These are phyloP conservation scores for Nidularia sp. DNA, from an alignment of 768 basidiomycete species.

Conservation along the genomic window DNA sequence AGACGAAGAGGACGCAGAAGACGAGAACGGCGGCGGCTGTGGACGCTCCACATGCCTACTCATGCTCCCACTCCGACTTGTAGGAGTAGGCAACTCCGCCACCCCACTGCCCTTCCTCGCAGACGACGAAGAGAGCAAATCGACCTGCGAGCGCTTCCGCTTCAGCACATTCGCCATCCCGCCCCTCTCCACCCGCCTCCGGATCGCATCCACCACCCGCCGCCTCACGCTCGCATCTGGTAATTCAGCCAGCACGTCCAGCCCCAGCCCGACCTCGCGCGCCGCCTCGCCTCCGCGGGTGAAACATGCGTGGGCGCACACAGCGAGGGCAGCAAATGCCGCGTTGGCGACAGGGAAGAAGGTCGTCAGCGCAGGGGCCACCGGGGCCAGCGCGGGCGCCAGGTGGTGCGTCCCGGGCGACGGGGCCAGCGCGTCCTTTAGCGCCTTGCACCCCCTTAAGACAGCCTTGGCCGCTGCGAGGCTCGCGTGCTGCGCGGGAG, in stretches of 20 bases:
- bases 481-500: neutral
- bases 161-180: slow-evolving; percentile 18
- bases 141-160: slow-evolving; percentile 20
- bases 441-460: too few relatives aligned
- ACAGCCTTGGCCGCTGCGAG: neutral
- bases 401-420: neutral
- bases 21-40: too few relatives aligned
- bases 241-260: neutral
- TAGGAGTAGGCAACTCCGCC: neutral
- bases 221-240: slow-evolving; percentile 10
- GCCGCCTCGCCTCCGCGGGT: neutral
- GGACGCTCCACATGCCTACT: too few relatives aligned
- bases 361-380: neutral
- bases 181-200: slow-evolving; percentile 14
- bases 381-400: neutral
- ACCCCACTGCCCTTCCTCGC: neutral
- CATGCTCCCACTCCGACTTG: too few relatives aligned
- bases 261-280: neutral
- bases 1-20: neutral
- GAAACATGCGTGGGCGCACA: neutral
- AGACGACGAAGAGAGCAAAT: neutral
- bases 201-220: slow-evolving; percentile 17
- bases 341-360: neutral
- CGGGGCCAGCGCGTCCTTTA: too few relatives aligned
- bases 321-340: neutral